Evolutionary conservation across 768 basidiomycete species (phyloP).

Genomic region (Boletus coccyginus): DNA sequence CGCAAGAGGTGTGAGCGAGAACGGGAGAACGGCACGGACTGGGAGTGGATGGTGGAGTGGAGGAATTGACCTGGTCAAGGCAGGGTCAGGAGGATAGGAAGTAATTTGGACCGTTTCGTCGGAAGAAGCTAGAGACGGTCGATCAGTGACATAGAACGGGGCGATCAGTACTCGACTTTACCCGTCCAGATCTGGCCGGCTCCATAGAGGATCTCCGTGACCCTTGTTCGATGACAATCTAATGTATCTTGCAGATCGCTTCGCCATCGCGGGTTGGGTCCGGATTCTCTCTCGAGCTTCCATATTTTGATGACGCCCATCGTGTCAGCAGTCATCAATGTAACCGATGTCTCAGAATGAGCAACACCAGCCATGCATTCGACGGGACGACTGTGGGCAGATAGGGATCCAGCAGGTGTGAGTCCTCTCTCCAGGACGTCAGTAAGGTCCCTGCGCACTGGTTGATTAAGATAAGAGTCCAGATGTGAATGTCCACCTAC

Average conservation of each 20-base stretch:
- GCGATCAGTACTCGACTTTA: slow-evolving; percentile 28
- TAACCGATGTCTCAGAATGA: slow-evolving; percentile 42
- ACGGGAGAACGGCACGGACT: slow-evolving; percentile 72
- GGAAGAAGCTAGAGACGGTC: slow-evolving; percentile 61
- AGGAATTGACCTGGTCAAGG: slow-evolving; percentile 39
- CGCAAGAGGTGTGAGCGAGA: slow-evolving; percentile 57
- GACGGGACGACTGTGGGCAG: slow-evolving; percentile 85
- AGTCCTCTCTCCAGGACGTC: slow-evolving; percentile 39
- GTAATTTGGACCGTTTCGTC: slow-evolving; percentile 80
- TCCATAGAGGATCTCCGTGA: slow-evolving; percentile 69
- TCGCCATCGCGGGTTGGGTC: slow-evolving; percentile 46
- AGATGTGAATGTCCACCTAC: slow-evolving; percentile 40
- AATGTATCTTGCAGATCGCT: slow-evolving; percentile 53
- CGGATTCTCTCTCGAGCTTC: slow-evolving; percentile 51
- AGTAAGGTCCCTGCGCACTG: slow-evolving; percentile 58
- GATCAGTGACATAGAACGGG: background rate
- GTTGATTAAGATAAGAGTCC: background rate
- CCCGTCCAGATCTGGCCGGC: slow-evolving; percentile 89
- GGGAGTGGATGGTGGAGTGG: slow-evolving; percentile 59
- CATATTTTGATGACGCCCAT: slow-evolving; percentile 89
- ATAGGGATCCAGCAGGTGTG: slow-evolving; percentile 63
- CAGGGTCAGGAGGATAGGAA: slow-evolving; percentile 37
- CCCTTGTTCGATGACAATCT: slow-evolving; percentile 74
- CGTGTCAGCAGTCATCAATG: slow-evolving; percentile 84
- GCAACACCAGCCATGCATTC: slow-evolving; percentile 66